These are phyloP conservation scores for Stephania yunnanensis DNA, from an alignment of 164 flowering plant genomes.

Conservation along the genomic window DNA sequence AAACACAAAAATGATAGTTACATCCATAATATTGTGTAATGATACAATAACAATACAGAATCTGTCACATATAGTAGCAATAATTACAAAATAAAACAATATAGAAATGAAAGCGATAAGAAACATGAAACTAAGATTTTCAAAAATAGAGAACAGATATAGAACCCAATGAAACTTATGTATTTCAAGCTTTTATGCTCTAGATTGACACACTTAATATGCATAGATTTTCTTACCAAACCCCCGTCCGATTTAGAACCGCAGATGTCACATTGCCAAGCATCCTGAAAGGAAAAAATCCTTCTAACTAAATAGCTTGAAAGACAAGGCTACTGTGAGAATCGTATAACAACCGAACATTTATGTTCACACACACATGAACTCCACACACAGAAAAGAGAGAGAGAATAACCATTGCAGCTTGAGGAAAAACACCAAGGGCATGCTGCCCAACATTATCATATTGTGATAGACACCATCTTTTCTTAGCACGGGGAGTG, in stretches of 20 bases:
- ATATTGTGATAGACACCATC: constrained; percentile 92
- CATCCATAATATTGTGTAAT: background rate
- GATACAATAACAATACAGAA: no score
- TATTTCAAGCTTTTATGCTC: background rate
- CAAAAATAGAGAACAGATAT: no score
- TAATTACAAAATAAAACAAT: background rate
- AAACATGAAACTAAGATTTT: background rate
- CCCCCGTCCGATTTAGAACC: constrained; percentile 47
- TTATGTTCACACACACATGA: background rate
- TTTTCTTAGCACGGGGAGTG: constrained; percentile 90
- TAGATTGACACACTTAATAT: background rate
- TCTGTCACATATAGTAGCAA: background rate
- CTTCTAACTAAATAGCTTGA: background rate
- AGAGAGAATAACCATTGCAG: constrained; percentile 61
- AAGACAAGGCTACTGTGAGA: background rate
- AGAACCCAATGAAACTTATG: background rate
- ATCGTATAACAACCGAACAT: background rate
- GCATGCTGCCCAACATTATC: constrained; percentile 91
- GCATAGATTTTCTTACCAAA: constrained; percentile 45
- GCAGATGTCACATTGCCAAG: constrained; percentile 63
- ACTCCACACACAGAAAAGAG: background rate
- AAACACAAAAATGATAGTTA: no score
- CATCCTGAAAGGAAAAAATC: constrained; percentile 46
- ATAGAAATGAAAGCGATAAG: background rate
- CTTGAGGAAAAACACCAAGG: constrained; percentile 93